Evolutionary conservation across 75 land plant species (phyloP).

Genomic region (Pinus albicaulis): DNA sequence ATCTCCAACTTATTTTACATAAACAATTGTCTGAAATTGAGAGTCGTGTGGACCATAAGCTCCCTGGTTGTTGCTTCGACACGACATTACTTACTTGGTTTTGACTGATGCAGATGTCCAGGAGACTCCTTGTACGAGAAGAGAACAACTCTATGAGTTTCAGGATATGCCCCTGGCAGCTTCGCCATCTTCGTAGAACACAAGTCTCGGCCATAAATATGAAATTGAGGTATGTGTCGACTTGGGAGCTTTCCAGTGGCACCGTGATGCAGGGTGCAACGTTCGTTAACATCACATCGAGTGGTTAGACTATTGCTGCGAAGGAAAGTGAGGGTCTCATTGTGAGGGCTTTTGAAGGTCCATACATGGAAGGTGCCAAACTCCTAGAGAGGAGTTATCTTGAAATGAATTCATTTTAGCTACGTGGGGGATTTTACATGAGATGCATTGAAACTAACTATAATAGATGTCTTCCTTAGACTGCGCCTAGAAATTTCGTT

Average conservation of each 20-base stretch:
- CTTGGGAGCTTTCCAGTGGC: conserved; percentile 37
- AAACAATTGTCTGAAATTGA: conserved; percentile 55
- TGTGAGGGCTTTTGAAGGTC: conserved; percentile 30
- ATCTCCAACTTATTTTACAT: conserved; percentile 45
- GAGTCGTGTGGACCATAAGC: conserved; percentile 51
- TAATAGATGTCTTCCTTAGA: too few relatives aligned
- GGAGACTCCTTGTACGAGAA: conserved; percentile 46
- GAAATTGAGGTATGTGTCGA: conserved; percentile 49
- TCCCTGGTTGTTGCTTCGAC: conserved; percentile 43
- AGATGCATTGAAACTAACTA: too few relatives aligned
- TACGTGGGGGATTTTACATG: neutral
- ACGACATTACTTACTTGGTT: conserved; percentile 52
- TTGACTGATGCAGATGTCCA: conserved; percentile 58
- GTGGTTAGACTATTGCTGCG: too few relatives aligned
- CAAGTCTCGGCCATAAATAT: conserved; percentile 42
- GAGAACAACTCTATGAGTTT: conserved; percentile 44
- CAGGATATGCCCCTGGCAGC: conserved; percentile 23
- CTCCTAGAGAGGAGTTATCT: conserved; percentile 23
- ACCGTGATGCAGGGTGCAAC: conserved; percentile 55
- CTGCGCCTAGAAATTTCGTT: too few relatives aligned
- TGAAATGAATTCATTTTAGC: conserved; percentile 53
- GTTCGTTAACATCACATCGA: too few relatives aligned
- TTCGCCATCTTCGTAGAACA: conserved; percentile 35
- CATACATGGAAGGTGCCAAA: conserved; percentile 22
- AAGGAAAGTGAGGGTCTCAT: conserved; percentile 21